Conservation (phyloP, 169 alveolate genomes). For the Plasmodium gallinaceum region DNA sequence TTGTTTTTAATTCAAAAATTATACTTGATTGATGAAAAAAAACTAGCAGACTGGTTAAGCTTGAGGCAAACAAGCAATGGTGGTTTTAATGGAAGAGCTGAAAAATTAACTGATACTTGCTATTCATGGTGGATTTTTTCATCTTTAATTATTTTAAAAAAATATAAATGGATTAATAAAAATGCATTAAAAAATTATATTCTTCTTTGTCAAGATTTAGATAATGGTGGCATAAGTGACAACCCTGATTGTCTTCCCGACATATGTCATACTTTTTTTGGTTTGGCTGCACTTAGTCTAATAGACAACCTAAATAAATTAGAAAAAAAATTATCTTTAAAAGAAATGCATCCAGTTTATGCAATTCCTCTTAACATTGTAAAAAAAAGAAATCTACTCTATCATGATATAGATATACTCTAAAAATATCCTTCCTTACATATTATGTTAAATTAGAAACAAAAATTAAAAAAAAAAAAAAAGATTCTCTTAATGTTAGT, state of each 20-base stretch:
- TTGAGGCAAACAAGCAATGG: slow-evolving; percentile 95
- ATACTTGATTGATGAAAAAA: slow-evolving; percentile 72
- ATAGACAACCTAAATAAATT: slow-evolving; percentile 73
- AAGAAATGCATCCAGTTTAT: slow-evolving; percentile 79
- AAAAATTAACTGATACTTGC: slow-evolving; percentile 97
- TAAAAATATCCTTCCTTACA: background rate
- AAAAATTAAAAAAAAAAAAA: background rate
- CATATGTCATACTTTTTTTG: slow-evolving; percentile 97
- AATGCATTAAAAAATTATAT: slow-evolving; percentile 90
- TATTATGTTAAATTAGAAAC: background rate
- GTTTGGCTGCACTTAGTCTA: slow-evolving; percentile 94
- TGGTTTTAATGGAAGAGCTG: slow-evolving; percentile 98
- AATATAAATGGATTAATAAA: slow-evolving; percentile 91
- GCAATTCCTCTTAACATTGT: slow-evolving; percentile 79
- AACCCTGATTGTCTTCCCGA: slow-evolving; percentile 96
- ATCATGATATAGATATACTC: slow-evolving; percentile 19
- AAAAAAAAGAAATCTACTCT: slow-evolving; percentile 26
- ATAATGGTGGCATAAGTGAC: slow-evolving; percentile 96
- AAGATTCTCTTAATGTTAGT: no score
- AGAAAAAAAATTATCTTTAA: slow-evolving; percentile 25
- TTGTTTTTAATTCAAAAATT: slow-evolving; percentile 41
- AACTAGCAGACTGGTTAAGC: slow-evolving; percentile 90
- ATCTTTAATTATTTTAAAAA: slow-evolving; percentile 81
- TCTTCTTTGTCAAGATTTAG: slow-evolving; percentile 89
- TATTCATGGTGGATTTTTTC: slow-evolving; percentile 98